Evolutionary conservation across 2,329 filamentous ascomycete genomes (phyloP).

Genomic region (Xylaria sp.): DNA sequence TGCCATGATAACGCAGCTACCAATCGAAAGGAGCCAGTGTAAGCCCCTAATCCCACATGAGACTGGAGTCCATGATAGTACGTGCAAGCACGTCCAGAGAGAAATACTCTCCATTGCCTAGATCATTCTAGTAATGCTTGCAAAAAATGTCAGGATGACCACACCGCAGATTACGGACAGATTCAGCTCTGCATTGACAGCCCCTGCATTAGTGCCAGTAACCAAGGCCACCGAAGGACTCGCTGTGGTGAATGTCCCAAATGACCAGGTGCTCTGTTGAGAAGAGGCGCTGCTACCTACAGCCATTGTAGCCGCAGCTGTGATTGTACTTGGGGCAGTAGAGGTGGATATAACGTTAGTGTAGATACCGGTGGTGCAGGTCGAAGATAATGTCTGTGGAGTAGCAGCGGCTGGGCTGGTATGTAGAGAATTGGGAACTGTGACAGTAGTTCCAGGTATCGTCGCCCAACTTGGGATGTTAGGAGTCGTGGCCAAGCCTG

Average conservation of each 20-base stretch:
- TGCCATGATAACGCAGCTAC: slow-evolving; percentile 21
- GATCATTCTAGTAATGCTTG: slow-evolving; percentile 27
- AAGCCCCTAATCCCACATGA: background rate
- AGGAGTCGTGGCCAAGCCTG: slow-evolving; percentile 1
- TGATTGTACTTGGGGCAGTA: slow-evolving; percentile 15
- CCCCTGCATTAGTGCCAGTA: slow-evolving; percentile 28
- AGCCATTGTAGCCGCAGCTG: slow-evolving; percentile 32
- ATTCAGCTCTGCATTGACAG: slow-evolving; percentile 15
- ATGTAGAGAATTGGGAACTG: slow-evolving; percentile 25
- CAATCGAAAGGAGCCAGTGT: slow-evolving; percentile 1
- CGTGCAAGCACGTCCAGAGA: background rate
- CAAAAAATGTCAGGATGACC: slow-evolving; percentile 21
- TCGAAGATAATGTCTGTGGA: slow-evolving; percentile 22
- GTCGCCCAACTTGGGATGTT: slow-evolving; percentile 25
- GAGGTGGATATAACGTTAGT: slow-evolving; percentile 32
- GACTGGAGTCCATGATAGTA: background rate
- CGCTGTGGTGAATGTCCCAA: slow-evolving; percentile 19
- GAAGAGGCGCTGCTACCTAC: slow-evolving; percentile 26
- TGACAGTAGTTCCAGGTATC: slow-evolving; percentile 32
- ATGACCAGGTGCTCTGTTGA: slow-evolving; percentile 33
- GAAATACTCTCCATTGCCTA: slow-evolving; percentile 8
- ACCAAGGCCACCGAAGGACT: slow-evolving; percentile 26
- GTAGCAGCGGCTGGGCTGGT: slow-evolving; percentile 5
- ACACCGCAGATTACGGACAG: slow-evolving; percentile 24
- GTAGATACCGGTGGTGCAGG: slow-evolving; percentile 36